These are phyloP conservation scores for Brassica hybrid DNA, from an alignment of 441 rosid species.

Conservation along the genomic window DNA sequence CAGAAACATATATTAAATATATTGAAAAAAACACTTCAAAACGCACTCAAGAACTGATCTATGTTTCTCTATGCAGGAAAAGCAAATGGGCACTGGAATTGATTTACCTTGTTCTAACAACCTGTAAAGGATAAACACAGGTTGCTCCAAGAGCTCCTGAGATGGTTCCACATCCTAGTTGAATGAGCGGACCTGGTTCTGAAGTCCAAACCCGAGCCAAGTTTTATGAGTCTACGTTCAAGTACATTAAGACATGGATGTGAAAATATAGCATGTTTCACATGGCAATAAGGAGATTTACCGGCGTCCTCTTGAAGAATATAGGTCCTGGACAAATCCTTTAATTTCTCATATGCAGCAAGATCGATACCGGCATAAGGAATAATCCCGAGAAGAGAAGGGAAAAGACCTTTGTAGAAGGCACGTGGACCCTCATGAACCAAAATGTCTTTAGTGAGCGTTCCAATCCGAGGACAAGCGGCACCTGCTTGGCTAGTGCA, in stretches of 20 bases:
- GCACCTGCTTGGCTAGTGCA: conserved; percentile 49
- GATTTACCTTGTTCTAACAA: conserved; percentile 66
- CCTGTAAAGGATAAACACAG: conserved; percentile 75
- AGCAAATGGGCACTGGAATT: background rate
- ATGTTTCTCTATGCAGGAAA: background rate
- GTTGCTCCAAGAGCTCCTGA: conserved; percentile 78
- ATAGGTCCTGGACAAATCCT: conserved; percentile 62
- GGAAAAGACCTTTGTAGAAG: conserved; percentile 68
- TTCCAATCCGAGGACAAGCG: conserved; percentile 50
- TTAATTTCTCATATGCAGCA: conserved; percentile 65
- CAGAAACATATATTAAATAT: background rate
- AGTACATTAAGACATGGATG: conserved; percentile 8
- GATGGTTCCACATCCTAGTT: conserved; percentile 68
- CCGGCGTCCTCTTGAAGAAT: conserved; percentile 52
- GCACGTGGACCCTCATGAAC: conserved; percentile 69
- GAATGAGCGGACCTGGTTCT: conserved; percentile 72
- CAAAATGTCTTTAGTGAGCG: conserved; percentile 58
- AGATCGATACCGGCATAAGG: conserved; percentile 78
- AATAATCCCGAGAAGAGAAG: conserved; percentile 70
- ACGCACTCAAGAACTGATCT: conserved; percentile 1
- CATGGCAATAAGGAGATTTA: conserved; percentile 33
- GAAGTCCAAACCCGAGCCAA: conserved; percentile 22
- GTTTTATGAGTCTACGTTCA: conserved; percentile 7
- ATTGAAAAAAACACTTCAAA: background rate
- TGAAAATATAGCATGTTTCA: background rate